A percentile compares a stretch with the other conserved stretches of the same genome.
These are phyloP conservation scores for Mimosa pudica DNA, from an alignment of 306 rosid species.

Conservation along the genomic window DNA sequence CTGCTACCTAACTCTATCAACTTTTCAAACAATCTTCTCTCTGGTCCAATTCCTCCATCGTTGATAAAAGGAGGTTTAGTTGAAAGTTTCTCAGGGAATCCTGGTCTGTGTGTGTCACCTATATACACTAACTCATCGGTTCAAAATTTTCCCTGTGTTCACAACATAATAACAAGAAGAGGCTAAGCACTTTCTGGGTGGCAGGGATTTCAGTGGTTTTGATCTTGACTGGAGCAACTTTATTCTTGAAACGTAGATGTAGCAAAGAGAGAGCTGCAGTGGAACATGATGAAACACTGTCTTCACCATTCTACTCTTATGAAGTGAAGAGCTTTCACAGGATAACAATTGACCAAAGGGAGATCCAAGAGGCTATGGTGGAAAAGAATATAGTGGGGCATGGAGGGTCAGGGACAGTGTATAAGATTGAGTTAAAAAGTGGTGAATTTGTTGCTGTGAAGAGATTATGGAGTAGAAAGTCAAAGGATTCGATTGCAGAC, in stretches of 20 bases:
- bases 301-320: slow-evolving; percentile 67
- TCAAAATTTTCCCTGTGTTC: slow-evolving; percentile 63
- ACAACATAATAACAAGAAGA: slow-evolving; percentile 42
- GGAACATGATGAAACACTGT: slow-evolving; percentile 70
- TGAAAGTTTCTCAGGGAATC: slow-evolving; percentile 89
- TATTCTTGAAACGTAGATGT: slow-evolving; percentile 66
- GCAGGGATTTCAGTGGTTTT: slow-evolving; percentile 61
- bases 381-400: slow-evolving; percentile 89
- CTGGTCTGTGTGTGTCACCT: slow-evolving; percentile 65
- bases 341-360: slow-evolving; percentile 66
- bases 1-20: slow-evolving; percentile 84
- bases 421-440: slow-evolving; percentile 68
- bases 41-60: slow-evolving; percentile 82
- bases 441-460: slow-evolving; percentile 88
- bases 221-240: slow-evolving; percentile 61
- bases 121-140: slow-evolving; percentile 53
- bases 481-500: slow-evolving; percentile 49
- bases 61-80: slow-evolving; percentile 78
- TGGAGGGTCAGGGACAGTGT: slow-evolving; percentile 96
- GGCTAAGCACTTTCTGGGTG: slow-evolving; percentile 74
- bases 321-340: slow-evolving; percentile 90
- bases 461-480: slow-evolving; percentile 58
- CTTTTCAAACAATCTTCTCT: slow-evolving; percentile 77
- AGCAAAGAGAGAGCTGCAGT: slow-evolving; percentile 50
- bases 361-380: slow-evolving; percentile 70